These are phyloP conservation scores for Trifolium fragiferum DNA, from an alignment of 306 rosid species.

Conservation along the genomic window DNA sequence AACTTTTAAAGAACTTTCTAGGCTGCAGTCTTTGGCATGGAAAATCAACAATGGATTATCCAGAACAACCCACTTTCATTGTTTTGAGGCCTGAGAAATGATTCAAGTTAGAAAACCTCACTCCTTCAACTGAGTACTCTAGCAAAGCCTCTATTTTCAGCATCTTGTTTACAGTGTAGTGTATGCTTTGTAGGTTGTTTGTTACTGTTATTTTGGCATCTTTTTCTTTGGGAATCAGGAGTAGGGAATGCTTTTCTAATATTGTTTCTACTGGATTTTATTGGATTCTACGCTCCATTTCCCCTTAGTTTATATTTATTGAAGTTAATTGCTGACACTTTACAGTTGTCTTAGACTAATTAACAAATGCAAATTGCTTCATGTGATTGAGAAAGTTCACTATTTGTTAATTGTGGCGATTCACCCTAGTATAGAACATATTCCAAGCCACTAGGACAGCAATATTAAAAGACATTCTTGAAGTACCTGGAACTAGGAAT, in stretches of 20 bases:
- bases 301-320: not conserved
- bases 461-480: not conserved
- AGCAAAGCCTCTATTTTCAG: conserved; percentile 88
- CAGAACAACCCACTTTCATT: conserved; percentile 80
- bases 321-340: conserved; percentile 15
- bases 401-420: not conserved
- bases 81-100: conserved; percentile 79
- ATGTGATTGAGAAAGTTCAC: conserved; percentile 19
- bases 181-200: not conserved
- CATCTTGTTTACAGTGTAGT: conserved; percentile 30
- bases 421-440: not conserved
- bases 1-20: conserved; percentile 57
- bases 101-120: conserved; percentile 68
- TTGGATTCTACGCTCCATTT: conserved; percentile 17
- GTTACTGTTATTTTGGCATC: conserved; percentile 1
- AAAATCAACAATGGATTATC: conserved; percentile 58
- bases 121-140: conserved; percentile 73
- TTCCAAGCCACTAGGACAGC: not conserved
- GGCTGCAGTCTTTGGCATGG: conserved; percentile 94
- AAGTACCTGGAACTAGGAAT: conserved; percentile 15
- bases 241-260: conserved; percentile 35
- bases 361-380: conserved; percentile 26
- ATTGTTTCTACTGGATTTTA: not conserved
- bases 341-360: conserved; percentile 27
- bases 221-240: conserved; percentile 28